These are phyloP conservation scores for Penicillium sp. DNA, from an alignment of 2,329 filamentous ascomycete species.

Conservation along the genomic window DNA sequence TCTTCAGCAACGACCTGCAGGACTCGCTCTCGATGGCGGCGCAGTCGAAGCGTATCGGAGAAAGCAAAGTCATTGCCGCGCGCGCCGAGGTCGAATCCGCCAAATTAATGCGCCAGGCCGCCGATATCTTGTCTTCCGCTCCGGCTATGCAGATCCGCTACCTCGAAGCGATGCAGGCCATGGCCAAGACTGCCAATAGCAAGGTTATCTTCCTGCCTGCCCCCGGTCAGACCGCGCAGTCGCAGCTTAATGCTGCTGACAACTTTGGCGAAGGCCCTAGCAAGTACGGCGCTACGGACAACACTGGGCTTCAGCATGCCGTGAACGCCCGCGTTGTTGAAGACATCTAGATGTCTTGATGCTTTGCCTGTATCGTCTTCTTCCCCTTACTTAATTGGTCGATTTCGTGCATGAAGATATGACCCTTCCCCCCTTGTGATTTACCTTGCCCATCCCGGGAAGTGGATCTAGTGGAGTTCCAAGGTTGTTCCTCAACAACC, in stretches of 20 bases:
- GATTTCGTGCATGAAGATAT: slow-evolving; percentile 16
- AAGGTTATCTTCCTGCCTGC: slow-evolving; percentile 80
- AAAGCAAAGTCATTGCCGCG: slow-evolving; percentile 96
- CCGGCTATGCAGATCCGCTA: slow-evolving; percentile 99
- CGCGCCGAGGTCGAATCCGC: slow-evolving; percentile 94
- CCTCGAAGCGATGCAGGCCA: slow-evolving; percentile 96
- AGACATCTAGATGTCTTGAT: slow-evolving; percentile 63
- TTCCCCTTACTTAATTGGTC: neutral
- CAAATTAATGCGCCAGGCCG: slow-evolving; percentile 80
- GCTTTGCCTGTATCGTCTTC: neutral
- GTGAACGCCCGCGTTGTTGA: slow-evolving; percentile 80
- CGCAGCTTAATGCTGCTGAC: slow-evolving; percentile 50
- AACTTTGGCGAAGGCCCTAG: slow-evolving; percentile 56
- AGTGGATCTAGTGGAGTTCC: neutral
- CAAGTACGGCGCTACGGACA: slow-evolving; percentile 39
- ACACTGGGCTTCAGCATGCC: slow-evolving; percentile 71
- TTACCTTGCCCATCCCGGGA: slow-evolving; percentile 8
- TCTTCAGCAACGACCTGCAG: slow-evolving; percentile 93
- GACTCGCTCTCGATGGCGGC: slow-evolving; percentile 97
- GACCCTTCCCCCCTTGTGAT: slow-evolving; percentile 13
- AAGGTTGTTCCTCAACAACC: neutral
- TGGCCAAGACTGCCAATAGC: slow-evolving; percentile 89
- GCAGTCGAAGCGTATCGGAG: slow-evolving; percentile 96
- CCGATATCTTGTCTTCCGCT: slow-evolving; percentile 85
- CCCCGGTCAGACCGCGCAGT: slow-evolving; percentile 55